These are phyloP conservation scores for Tricholoma sp. DNA, from an alignment of 768 basidiomycete genomes.

Conservation along the genomic window DNA sequence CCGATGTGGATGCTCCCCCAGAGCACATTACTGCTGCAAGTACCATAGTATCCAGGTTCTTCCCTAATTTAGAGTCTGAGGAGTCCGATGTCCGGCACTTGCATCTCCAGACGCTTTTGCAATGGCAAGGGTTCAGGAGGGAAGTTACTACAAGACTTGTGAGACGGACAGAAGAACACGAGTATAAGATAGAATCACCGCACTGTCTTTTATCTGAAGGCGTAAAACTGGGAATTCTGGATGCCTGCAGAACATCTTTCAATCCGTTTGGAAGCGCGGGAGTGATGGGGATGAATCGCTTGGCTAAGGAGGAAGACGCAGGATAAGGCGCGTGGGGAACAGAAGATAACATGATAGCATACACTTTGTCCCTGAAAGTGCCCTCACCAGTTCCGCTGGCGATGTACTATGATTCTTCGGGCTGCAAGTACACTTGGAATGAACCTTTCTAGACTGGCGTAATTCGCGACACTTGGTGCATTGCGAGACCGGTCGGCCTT, in stretches of 20 bases:
- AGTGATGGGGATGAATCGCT: conserved; percentile 63
- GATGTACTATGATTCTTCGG: conserved; percentile 30
- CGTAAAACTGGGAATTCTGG: conserved; percentile 17
- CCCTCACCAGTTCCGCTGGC: conserved; percentile 22
- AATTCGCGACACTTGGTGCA: conserved; percentile 81
- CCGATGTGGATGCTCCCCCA: conserved; percentile 14
- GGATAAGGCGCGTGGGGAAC: conserved; percentile 1
- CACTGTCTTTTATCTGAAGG: conserved; percentile 44
- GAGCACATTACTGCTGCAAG: conserved; percentile 31
- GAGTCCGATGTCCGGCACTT: conserved; percentile 31
- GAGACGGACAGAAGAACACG: conserved; percentile 5
- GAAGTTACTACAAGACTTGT: conserved; percentile 43
- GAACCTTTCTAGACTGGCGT: conserved; percentile 73
- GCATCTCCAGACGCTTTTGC: conserved; percentile 51
- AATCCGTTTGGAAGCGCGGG: conserved; percentile 75
- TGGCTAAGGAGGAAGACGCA: conserved; percentile 33
- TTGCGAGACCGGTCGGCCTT: conserved; percentile 88
- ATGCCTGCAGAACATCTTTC: conserved; percentile 43
- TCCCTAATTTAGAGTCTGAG: conserved; percentile 5
- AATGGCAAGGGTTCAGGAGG: conserved; percentile 61
- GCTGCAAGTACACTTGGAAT: conserved; percentile 77
- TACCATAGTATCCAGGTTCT: conserved; percentile 30
- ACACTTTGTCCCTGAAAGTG: conserved; percentile 39
- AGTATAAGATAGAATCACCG: conserved; percentile 30
- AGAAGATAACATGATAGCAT: conserved; percentile 7